phyloP scores from a whole-genome alignment of 2,329 filamentous ascomycete species.

The Didymella pinodella region DNA sequence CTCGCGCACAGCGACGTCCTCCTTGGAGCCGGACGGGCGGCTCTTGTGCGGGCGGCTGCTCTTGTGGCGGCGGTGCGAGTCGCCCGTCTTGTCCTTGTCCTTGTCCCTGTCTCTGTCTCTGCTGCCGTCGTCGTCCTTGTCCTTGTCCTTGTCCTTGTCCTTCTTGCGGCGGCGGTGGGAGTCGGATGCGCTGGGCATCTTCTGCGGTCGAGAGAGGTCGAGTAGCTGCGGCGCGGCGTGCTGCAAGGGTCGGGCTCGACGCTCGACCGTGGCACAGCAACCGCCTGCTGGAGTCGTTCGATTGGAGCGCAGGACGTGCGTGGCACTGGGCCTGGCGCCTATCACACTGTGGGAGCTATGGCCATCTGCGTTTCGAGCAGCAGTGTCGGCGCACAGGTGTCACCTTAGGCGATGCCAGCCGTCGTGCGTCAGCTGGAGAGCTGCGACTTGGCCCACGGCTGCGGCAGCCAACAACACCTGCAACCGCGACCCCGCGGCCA shows the following conservation, averaged over 20 bases:
- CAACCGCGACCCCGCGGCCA: neutral
- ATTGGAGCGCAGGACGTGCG: constrained; percentile 39
- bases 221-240: constrained; percentile 24
- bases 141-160: constrained; percentile 27
- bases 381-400: constrained; percentile 10
- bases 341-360: constrained; percentile 40
- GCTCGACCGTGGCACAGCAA: constrained; percentile 13
- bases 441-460: neutral
- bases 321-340: constrained; percentile 39
- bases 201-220: constrained; percentile 25
- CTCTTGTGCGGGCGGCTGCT: constrained; percentile 41
- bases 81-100: constrained; percentile 36
- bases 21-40: constrained; percentile 34
- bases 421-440: neutral
- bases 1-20: constrained; percentile 26
- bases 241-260: neutral
- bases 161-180: constrained; percentile 50
- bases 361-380: constrained; percentile 35
- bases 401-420: constrained; percentile 14
- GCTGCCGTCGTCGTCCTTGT: constrained; percentile 3
- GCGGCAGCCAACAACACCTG: neutral
- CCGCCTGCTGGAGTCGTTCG: constrained; percentile 37
- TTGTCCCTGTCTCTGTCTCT: constrained; percentile 30
- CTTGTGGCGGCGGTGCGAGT: constrained; percentile 13
- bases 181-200: constrained; percentile 46